These are phyloP conservation scores for Paecilomyces niveus DNA, from an alignment of 2,329 filamentous ascomycete genomes.

Conservation along the genomic window DNA sequence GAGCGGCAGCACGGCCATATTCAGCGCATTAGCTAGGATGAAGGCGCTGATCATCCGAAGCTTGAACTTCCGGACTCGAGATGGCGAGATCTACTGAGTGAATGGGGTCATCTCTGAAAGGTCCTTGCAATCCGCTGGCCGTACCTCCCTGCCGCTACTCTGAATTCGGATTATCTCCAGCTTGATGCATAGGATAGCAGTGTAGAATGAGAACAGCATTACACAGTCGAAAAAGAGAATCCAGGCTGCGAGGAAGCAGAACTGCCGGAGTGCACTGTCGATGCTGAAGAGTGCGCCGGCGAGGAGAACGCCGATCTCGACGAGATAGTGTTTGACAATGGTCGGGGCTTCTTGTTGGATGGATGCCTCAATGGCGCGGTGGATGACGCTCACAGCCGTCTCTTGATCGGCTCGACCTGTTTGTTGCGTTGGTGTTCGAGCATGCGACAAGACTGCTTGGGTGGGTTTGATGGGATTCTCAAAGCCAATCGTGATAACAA, in stretches of 20 bases:
- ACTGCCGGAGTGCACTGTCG: slow-evolving; percentile 91
- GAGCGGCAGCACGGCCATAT: too few relatives aligned
- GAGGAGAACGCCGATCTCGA: slow-evolving; percentile 82
- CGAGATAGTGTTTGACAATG: slow-evolving; percentile 87
- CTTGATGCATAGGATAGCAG: slow-evolving; percentile 95
- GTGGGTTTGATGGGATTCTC: slow-evolving; percentile 98
- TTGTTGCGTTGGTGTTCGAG: slow-evolving; percentile 62
- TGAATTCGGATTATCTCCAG: slow-evolving; percentile 98
- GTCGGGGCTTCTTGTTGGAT: slow-evolving; percentile 88
- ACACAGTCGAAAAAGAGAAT: slow-evolving; percentile 94
- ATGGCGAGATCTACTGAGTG: too few relatives aligned
- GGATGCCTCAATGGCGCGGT: slow-evolving; percentile 78
- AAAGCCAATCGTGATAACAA: slow-evolving; percentile 97
- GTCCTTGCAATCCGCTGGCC: slow-evolving; percentile 82
- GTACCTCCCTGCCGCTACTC: slow-evolving; percentile 88
- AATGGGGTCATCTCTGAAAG: too few relatives aligned
- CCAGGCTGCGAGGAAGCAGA: slow-evolving; percentile 97
- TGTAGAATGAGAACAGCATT: slow-evolving; percentile 95
- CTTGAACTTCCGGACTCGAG: slow-evolving; percentile 96
- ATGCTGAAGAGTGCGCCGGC: slow-evolving; percentile 87
- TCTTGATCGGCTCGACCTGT: too few relatives aligned
- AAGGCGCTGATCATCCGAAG: slow-evolving; percentile 93
- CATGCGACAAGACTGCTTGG: slow-evolving; percentile 86
- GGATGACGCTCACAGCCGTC: too few relatives aligned
- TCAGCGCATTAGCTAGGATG: slow-evolving; percentile 80